A percentile compares a stretch with the other conserved stretches of the same genome.
Evolutionary conservation across 257 asterid species (phyloP).

Genomic region (Rubia yunnanensis): DNA sequence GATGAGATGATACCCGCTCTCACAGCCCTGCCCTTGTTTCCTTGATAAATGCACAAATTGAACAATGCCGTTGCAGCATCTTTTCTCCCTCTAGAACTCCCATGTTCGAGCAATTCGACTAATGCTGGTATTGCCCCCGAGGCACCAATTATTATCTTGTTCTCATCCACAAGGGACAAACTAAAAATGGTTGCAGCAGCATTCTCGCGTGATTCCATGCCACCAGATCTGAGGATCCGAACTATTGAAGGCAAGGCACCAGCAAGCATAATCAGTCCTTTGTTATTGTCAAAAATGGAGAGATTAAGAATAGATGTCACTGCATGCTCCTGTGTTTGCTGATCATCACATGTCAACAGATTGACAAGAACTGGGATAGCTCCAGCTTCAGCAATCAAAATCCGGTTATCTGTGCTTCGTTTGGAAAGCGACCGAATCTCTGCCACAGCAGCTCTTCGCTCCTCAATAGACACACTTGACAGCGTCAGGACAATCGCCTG

Average conservation of each 20-base stretch:
- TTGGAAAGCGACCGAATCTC: conserved; percentile 78
- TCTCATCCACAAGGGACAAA: conserved; percentile 77
- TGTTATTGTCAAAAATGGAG: conserved; percentile 70
- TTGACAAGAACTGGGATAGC: conserved; percentile 75
- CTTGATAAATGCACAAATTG: conserved; percentile 78
- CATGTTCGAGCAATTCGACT: conserved; percentile 64
- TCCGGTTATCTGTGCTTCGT: conserved; percentile 83
- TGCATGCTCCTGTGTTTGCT: conserved; percentile 66
- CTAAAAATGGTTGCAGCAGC: conserved; percentile 92
- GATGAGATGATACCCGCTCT: conserved; percentile 72
- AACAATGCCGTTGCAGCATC: conserved; percentile 92
- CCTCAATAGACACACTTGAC: conserved; percentile 51
- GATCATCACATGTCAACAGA: conserved; percentile 59
- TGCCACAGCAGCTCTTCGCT: conserved; percentile 61
- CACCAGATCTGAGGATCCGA: conserved; percentile 79
- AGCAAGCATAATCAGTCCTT: conserved; percentile 77
- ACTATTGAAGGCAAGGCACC: conserved; percentile 85
- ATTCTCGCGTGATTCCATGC: conserved; percentile 85
- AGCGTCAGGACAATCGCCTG: conserved; percentile 62
- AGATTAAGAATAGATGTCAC: conserved; percentile 79
- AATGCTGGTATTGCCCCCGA: conserved; percentile 88
- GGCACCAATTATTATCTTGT: conserved; percentile 81
- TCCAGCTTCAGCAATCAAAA: conserved; percentile 84
- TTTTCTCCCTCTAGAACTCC: conserved; percentile 76
- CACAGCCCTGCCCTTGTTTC: conserved; percentile 88